These are phyloP conservation scores for Narthecium ossifragum DNA, from an alignment of 106 monocot genomes.

Conservation along the genomic window DNA sequence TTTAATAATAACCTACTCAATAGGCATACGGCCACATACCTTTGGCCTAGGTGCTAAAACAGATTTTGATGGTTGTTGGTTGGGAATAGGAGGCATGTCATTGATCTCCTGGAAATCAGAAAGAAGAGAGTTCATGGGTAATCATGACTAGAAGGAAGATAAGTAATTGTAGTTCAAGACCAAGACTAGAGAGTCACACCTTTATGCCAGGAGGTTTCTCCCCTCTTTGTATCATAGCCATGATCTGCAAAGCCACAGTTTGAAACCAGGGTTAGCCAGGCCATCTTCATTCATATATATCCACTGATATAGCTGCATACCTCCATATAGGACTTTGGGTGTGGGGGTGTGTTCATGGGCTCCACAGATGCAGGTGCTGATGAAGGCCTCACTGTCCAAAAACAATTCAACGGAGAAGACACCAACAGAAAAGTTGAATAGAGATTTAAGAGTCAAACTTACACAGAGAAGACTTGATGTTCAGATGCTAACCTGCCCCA, in stretches of 20 bases:
- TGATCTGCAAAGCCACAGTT: slow-evolving; percentile 33
- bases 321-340: slow-evolving; percentile 62
- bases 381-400: slow-evolving; percentile 37
- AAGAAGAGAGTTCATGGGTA: not conserved
- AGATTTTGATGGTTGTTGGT: slow-evolving; percentile 47
- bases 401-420: slow-evolving; percentile 6
- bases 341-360: slow-evolving; percentile 32
- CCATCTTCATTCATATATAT: too few species aligned
- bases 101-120: slow-evolving; percentile 43
- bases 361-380: slow-evolving; percentile 39
- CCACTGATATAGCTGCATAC: too few species aligned
- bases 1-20: too few species aligned
- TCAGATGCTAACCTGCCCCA: slow-evolving; percentile 30
- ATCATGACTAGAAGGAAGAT: not conserved
- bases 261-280: too few species aligned
- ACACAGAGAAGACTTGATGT: not conserved
- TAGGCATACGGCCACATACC: slow-evolving; percentile 36
- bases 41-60: slow-evolving; percentile 42
- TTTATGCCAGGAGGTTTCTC: slow-evolving; percentile 58
- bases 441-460: not conserved
- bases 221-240: slow-evolving; percentile 63
- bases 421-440: not conserved
- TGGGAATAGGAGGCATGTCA: slow-evolving; percentile 61
- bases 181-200: slow-evolving; percentile 17
- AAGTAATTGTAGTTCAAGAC: not conserved